Evolutionary conservation across 352 stramenopile genomes (phyloP), one percentile per base, ranked within the genome.

Genomic region (Pythium apleroticum): DNA sequence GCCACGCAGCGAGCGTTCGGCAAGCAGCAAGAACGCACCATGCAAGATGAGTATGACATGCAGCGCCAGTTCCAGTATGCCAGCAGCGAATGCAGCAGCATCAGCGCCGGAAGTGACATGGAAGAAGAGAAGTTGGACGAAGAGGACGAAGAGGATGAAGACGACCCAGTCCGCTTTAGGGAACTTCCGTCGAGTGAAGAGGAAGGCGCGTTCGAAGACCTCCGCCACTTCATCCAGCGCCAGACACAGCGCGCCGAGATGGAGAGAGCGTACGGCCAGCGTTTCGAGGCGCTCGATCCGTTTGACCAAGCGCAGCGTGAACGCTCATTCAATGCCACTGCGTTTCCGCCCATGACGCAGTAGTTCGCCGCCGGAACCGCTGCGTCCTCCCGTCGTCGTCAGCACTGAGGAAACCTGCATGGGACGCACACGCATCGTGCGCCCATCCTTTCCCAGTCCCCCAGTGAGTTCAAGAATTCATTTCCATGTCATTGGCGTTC

Each of bases 211-310:
- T 15, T 52, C n/a, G 10, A 19, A 5, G 43, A 52, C n/a, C 22
- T 24, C n/a, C 43, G 43, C 43, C 43, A 52, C n/a, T 52, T 30
- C 43, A 12, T 52, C 43, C n/a, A 52, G 43, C 43, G 43, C 43
- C 43, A 52, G 43, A 17, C 43, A 7, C 43, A 30, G 43, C 43
- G 43, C 9, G n/a, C 43, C n/a, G n/a, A 52, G n/a, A 52, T 52
- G 43, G 43, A 52, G 22, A 28, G 12, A 1, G 14, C 22, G 7
- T 25, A 52, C 37, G 17, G 17, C 14, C 37, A 46, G 19, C 37
- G 37, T 17, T 46, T 46, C 17, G 3, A 46, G 17, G 14, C 9
- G 14, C 37, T 17, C 8, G 37, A 46, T 14, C 15, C 14, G 37
- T 46, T 46, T 22, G 37, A 46, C 9, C 14, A 22, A 5, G 19